These are phyloP conservation scores for Chaetomium cochliodes DNA, from an alignment of 495 filamentous ascomycete genomes.

Conservation along the genomic window DNA sequence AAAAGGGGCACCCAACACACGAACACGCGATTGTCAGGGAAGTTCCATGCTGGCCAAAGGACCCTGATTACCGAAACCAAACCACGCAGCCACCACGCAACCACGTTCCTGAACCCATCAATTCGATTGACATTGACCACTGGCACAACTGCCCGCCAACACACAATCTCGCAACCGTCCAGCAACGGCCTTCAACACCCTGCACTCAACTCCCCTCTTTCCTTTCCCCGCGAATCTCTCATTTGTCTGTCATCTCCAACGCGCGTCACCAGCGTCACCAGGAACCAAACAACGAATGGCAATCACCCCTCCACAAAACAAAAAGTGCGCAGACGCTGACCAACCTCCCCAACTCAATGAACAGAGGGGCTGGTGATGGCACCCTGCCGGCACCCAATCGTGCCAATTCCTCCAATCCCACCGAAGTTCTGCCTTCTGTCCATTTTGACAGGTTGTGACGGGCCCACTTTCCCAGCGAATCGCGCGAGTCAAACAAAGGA, in stretches of 20 bases:
- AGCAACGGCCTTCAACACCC: not conserved
- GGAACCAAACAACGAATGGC: constrained; percentile 18
- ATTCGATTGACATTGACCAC: too few relatives aligned
- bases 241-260: constrained; percentile 11
- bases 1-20: not conserved
- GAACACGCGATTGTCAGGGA: not conserved
- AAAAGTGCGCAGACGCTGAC: constrained; percentile 10
- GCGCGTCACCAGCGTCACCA: constrained; percentile 11
- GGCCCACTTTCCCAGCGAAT: constrained; percentile 34
- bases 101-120: not conserved
- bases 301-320: not conserved
- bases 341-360: not conserved
- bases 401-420: constrained; percentile 29
- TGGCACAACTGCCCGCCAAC: not conserved
- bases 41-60: constrained; percentile 7
- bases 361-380: constrained; percentile 23
- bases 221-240: not conserved
- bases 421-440: constrained; percentile 29
- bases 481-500: constrained; percentile 24
- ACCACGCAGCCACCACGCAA: not conserved
- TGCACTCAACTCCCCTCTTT: not conserved
- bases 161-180: not conserved
- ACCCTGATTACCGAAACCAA: not conserved
- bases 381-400: constrained; percentile 24
- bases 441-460: constrained; percentile 29